These are phyloP conservation scores for Penicillium sp. DNA, from an alignment of 2,329 filamentous ascomycete genomes.

Conservation along the genomic window DNA sequence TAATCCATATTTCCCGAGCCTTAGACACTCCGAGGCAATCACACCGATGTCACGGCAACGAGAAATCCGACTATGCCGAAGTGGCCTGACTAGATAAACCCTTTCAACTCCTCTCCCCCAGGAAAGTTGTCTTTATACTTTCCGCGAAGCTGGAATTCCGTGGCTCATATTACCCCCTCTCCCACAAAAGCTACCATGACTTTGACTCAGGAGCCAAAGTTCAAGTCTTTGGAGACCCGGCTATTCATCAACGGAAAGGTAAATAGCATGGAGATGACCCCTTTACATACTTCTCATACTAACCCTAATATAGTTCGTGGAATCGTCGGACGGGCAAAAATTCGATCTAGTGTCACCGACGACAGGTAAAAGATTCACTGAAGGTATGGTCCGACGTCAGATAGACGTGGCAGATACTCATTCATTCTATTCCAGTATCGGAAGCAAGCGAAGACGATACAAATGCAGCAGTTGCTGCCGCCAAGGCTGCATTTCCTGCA, in stretches of 20 bases:
- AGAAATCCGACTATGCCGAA: too few species aligned
- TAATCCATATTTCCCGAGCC: too few species aligned
- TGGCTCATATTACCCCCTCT: not conserved
- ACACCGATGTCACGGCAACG: too few species aligned
- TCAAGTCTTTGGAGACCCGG: conserved; percentile 23
- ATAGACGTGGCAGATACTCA: too few species aligned
- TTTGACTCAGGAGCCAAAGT: conserved; percentile 5
- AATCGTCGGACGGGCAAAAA: conserved; percentile 23
- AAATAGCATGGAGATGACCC: not conserved
- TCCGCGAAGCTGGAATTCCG: too few species aligned
- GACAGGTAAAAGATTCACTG: conserved; percentile 19
- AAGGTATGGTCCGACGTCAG: conserved; percentile 13
- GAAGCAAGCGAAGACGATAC: conserved; percentile 28
- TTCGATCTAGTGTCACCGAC: conserved; percentile 21
- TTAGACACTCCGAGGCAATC: too few species aligned
- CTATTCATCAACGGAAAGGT: conserved; percentile 29
- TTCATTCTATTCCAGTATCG: conserved; percentile 1
- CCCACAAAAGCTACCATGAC: not conserved
- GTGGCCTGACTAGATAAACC: too few species aligned
- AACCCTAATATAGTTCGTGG: conserved; percentile 18
- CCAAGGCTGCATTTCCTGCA: conserved; percentile 31
- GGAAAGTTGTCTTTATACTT: too few species aligned
- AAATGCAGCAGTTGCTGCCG: conserved; percentile 31
- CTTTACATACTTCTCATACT: not conserved
- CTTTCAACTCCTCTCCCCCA: too few species aligned